Evolutionary conservation across 2,329 filamentous ascomycete genomes (phyloP), one percentile per base, ranked within the genome.

Genomic region (Acrodontium crateriforme): DNA sequence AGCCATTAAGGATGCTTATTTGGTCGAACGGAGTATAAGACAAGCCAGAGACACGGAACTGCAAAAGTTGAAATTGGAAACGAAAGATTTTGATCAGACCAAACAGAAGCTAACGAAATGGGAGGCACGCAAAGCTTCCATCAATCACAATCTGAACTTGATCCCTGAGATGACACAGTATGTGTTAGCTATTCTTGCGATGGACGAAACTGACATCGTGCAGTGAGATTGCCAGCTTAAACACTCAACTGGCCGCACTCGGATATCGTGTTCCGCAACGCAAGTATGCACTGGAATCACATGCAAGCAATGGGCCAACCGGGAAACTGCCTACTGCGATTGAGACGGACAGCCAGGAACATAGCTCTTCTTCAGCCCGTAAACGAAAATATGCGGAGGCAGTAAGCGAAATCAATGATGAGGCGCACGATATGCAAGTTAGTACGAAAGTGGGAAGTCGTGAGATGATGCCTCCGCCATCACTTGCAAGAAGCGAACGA

Each of bases 101-200:
- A 39, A 55, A 11, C 31, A 22, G 12, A 36, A 44, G 17, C 31
- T 52, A 25, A 38, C 38, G 28, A 45, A 44, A 21, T 56, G 46
- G 48, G 46, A 47, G 36, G 46, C 37, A 38, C 32, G 47, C 21
- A 33, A 48, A 28, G 35, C 38, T 28, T 29, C 48, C 39, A 43
- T 57, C 32, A 49, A 48, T 15, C 48, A 55, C 20, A 53, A 53
- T 18, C 44, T 57, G 10, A n/a, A 43, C 16, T 44, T 52, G 12
- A 52, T 56, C 7, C 36, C 38, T 3, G 47, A 48, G 19, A 44
- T 54, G 18, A 34, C 47, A 12, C 32, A 36, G 52, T 56, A 28
- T 32, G 40, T 34, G 12, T 11, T 16, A 15, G 20, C 10, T 16
- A 6, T n/a, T 14, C 12, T 15, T n/a, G 5, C 11, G 6, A 10